These are phyloP conservation scores for Paxillus ammoniavirescens DNA, from an alignment of 768 basidiomycete species.

Conservation along the genomic window DNA sequence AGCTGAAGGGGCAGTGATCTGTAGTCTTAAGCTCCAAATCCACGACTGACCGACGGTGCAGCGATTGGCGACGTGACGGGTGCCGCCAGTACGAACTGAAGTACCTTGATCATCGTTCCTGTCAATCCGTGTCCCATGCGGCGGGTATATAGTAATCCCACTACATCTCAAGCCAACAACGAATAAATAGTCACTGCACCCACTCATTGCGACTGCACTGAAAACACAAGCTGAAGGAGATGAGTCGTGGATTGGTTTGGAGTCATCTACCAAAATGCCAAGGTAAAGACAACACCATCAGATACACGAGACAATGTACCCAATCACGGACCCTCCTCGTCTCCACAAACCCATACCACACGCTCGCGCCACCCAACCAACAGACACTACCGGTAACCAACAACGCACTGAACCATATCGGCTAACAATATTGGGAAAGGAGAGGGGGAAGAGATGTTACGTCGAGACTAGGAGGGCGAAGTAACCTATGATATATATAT, in stretches of 20 bases:
- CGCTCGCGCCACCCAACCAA: constrained; percentile 9
- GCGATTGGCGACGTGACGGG: too few species aligned
- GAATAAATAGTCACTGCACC: too few species aligned
- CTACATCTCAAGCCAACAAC: too few species aligned
- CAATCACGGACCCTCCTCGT: constrained; percentile 7
- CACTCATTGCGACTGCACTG: too few species aligned
- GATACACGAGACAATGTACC: constrained; percentile 4
- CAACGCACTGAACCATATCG: constrained; percentile 13
- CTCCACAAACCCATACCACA: constrained; percentile 7
- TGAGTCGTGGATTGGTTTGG: background rate
- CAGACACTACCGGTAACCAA: constrained; percentile 7
- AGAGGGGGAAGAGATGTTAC: constrained; percentile 13
- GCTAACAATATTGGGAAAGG: constrained; percentile 15
- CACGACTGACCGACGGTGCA: too few species aligned
- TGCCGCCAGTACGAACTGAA: too few species aligned
- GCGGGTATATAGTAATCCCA: too few species aligned
- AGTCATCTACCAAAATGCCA: constrained; percentile 7
- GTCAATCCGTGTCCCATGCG: too few species aligned
- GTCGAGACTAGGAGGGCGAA: constrained; percentile 18
- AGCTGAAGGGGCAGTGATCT: too few species aligned
- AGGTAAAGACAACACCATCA: constrained; percentile 3
- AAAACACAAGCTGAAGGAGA: background rate
- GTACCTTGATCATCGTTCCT: too few species aligned
- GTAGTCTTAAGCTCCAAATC: too few species aligned
- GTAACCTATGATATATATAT: constrained; percentile 35